These are phyloP conservation scores for Leccinum variicolor DNA, from an alignment of 768 basidiomycete species.

Conservation along the genomic window DNA sequence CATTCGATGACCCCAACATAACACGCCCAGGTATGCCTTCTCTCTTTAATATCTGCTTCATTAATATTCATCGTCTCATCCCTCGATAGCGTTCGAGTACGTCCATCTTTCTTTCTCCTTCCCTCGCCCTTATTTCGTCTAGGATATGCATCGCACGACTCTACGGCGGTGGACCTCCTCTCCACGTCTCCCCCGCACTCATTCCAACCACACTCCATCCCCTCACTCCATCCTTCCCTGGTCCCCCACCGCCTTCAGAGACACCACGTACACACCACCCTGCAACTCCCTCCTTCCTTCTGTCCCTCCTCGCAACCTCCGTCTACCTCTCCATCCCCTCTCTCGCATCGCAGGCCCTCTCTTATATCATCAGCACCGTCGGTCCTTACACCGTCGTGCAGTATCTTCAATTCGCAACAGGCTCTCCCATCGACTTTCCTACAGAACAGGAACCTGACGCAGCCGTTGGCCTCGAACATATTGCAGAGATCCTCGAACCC, in stretches of 20 bases:
- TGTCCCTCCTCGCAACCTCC: slow-evolving; percentile 84
- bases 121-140: slow-evolving; percentile 12
- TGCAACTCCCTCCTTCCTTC: slow-evolving; percentile 74
- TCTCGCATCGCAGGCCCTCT: slow-evolving; percentile 71
- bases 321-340: slow-evolving; percentile 82
- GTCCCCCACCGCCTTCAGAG: slow-evolving; percentile 20
- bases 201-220: slow-evolving; percentile 67
- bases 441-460: slow-evolving; percentile 48
- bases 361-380: slow-evolving; percentile 65
- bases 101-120: slow-evolving; percentile 28
- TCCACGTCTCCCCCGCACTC: slow-evolving; percentile 62
- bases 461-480: slow-evolving; percentile 66
- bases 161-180: slow-evolving; percentile 80
- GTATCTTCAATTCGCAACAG: slow-evolving; percentile 83
- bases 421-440: slow-evolving; percentile 52
- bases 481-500: slow-evolving; percentile 51
- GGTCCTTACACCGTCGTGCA: slow-evolving; percentile 73
- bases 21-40: slow-evolving; percentile 69
- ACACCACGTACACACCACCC: slow-evolving; percentile 60
- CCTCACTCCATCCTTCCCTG: slow-evolving; percentile 63
- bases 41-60: neutral
- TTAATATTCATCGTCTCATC: neutral
- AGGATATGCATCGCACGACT: slow-evolving; percentile 85
- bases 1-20: slow-evolving; percentile 84
- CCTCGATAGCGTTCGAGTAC: slow-evolving; percentile 78